Base-by-base conservation (phyloP, 176 grass and related monocot genomes). In the Cymbopogon citratus region DNA sequence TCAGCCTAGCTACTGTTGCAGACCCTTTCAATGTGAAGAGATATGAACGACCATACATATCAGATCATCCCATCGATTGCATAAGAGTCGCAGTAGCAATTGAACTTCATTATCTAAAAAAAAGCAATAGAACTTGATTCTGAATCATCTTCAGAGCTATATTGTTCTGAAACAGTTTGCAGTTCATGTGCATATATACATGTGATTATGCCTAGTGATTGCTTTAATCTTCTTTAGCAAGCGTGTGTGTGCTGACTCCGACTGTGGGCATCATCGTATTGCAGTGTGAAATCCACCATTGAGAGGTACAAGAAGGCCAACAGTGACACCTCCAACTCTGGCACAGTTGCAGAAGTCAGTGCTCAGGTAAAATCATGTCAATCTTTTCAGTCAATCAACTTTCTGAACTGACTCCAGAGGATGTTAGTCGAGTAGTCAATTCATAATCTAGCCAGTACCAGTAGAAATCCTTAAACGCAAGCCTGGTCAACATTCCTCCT, bases 241-340 rank as follows among this genome's bases (percentile, higher is more conserved):
- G 27, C 3, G 8, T 16, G 45, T 18, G 35, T 18, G 9, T 76
- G 14, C 49, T 86, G 41, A 85, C 12, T 74, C n/a, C 29, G 18
- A 36, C 13, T 18, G n/a, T 61, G 62, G 38, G 66, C 46, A 75
- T 48, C 19, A 13, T 60, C 25, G 25, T 60, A 24, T 49, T 87
- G 77, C 93, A 99, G 97, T 84, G 97, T 99, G 74, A 99, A 93
- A 81, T 74, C 90, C 66, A 92, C 97, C 63, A 93, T 96, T 57
- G 93, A 99, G 74, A 95, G 93, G 85, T 99, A 99, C 82, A 99
- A 99, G 52, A 99, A 93, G 70, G 91, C 93, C 48, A 91, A 81
- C 73, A 90, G 70, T 81, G 97, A 92, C 41, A 89, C 85, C 24
- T 75, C 89, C 57, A 92, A 93, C 80, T 62, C 83, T 63, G 88